Conservation (phyloP, 495 filamentous ascomycete species). For the Trichoderma virens region DNA sequence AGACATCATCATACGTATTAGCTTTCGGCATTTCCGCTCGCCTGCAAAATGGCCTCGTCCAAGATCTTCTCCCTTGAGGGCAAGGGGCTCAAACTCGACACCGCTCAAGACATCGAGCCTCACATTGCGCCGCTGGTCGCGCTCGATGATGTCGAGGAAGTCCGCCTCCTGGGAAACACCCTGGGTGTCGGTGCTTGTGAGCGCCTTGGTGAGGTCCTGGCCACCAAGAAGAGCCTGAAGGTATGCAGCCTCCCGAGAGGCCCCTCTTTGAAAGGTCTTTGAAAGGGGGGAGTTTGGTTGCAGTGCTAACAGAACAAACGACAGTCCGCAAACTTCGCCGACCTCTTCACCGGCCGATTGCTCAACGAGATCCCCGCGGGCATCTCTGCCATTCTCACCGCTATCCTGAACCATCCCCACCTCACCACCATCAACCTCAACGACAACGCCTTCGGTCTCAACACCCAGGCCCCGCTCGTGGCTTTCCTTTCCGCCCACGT, state of each 20-base stretch:
- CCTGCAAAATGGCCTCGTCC: constrained; percentile 33
- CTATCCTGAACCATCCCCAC: constrained; percentile 72
- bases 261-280: no score
- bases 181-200: constrained; percentile 81
- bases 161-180: constrained; percentile 82
- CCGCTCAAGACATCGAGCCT: constrained; percentile 74
- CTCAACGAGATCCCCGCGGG: constrained; percentile 90
- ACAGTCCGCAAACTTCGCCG: constrained; percentile 80
- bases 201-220: constrained; percentile 69
- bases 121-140: constrained; percentile 68
- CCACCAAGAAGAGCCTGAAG: constrained; percentile 69
- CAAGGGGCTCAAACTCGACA: constrained; percentile 85
- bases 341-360: constrained; percentile 94
- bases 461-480: constrained; percentile 74
- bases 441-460: constrained; percentile 96
- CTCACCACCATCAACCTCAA: constrained; percentile 90
- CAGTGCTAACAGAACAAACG: constrained; percentile 17
- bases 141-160: constrained; percentile 69
- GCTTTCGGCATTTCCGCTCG: background rate
- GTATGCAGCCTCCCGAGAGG: constrained; percentile 31
- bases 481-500: constrained; percentile 79
- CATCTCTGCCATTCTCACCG: constrained; percentile 72
- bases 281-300: no score
- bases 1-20: background rate
- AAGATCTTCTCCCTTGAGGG: constrained; percentile 79